Percentiles rank a stretch among this genome's conserved stretches.
These are phyloP conservation scores for Sphaerulina musiva DNA, from an alignment of 2,329 filamentous ascomycete genomes.

Conservation along the genomic window DNA sequence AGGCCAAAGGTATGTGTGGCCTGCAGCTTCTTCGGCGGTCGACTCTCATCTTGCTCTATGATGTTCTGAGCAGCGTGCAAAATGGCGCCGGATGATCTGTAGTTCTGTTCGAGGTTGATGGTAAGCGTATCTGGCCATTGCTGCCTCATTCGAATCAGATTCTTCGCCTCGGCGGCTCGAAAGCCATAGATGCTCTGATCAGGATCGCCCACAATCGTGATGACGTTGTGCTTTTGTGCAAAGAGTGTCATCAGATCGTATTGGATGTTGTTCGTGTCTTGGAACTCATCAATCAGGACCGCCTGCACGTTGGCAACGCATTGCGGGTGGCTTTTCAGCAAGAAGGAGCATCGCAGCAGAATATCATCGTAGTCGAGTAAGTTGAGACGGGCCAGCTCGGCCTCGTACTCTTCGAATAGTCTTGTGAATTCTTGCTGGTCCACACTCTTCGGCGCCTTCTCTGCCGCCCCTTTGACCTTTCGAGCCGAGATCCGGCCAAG, in stretches of 20 bases:
- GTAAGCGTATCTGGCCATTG: constrained; percentile 74
- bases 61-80: constrained; percentile 72
- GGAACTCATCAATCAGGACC: constrained; percentile 93
- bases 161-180: constrained; percentile 85
- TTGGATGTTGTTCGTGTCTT: constrained; percentile 92
- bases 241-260: constrained; percentile 91
- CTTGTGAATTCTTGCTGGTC: constrained; percentile 61
- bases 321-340: constrained; percentile 64
- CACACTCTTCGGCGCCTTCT: constrained; percentile 42
- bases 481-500: constrained; percentile 64
- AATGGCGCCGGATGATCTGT: constrained; percentile 82
- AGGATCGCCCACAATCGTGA: constrained; percentile 92
- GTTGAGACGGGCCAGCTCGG: constrained; percentile 66
- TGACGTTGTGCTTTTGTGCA: constrained; percentile 63
- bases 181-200: constrained; percentile 98
- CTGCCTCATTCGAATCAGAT: constrained; percentile 68
- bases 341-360: constrained; percentile 71
- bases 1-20: constrained; percentile 76
- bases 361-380: constrained; percentile 93
- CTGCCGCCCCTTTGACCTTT: constrained; percentile 51
- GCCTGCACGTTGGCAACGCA: constrained; percentile 87
- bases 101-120: constrained; percentile 86
- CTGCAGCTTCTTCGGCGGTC: constrained; percentile 72
- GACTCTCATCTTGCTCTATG: constrained; percentile 78
- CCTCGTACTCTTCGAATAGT: constrained; percentile 70